Base-by-base conservation (phyloP, 2,329 filamentous ascomycete species). In the Fusarium neocosmosporiellum region DNA sequence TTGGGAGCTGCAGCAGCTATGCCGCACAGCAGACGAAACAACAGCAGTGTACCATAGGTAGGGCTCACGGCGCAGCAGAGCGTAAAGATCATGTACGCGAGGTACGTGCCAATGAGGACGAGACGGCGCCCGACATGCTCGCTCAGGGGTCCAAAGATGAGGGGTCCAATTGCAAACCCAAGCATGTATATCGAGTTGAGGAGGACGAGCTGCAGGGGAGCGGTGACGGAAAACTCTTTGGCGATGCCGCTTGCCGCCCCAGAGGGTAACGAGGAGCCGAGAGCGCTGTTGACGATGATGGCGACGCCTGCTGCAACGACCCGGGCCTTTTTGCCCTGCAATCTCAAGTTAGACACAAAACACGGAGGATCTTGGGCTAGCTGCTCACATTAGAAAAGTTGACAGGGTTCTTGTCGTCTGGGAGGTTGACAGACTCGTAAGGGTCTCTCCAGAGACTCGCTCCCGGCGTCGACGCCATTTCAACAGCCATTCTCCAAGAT, bases 101-200 rank as follows among this genome's bases (percentile, higher is more conserved):
- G 54, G 66, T 90, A 89, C 0, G 88, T 86, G 11, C 77, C 81
- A 0, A 90, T 80, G 67, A 90, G 75, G 8, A 85, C 81, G 1
- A 79, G 75, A 57, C 76, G 80, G 1, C 84, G 78, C 1, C 84
- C 84, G 43, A 81, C 76, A 3, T 81, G 78, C 58, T 86, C 84
- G n/a, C 82, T 84, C 3, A 85, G 69, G 0, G 84, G 84, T 6
- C 82, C 83, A 41, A 82, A 84, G 1, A 84, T 63, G 2, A 84
- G 66, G 2, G 84, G 84, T 0, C 83, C 84, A 11, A 85, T 55
- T 6, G 50, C 50, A 27, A 55, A 55, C 0, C 50, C 50, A 18
- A 55, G 31, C 50, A 55, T 55, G 14, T 55, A 55, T 14, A 55
- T 55, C 31, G 50, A 55, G 31, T 55, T 55, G 7, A 55, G 50